Evolutionary conservation across 371 early-diverging fungal genomes (phyloP), one percentile per base, ranked within the genome.

Genomic region (Mucor velutinosus): DNA sequence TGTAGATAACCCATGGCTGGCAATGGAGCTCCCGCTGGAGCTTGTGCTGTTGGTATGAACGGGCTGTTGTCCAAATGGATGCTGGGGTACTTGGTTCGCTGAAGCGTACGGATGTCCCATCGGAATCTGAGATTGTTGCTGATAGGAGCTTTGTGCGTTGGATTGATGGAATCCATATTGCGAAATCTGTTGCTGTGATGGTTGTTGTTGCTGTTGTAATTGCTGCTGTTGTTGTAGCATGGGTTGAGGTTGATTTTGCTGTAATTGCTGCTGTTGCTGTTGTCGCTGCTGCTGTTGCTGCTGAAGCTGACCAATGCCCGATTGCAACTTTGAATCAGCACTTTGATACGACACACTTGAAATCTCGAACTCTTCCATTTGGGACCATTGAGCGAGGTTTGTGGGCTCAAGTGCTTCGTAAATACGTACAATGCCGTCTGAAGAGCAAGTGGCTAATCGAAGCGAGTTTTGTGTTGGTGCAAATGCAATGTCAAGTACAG

Each of bases 381-480:
- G 85, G 7, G 92, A 87, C 97, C 96, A 97, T 64, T 90, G 86
- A 10, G 86, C 75, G 25, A 96, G 72, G 59, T 93, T 93, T 11
- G 92, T 86, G 1, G 92, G 89, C 60, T 96, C 95, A 69, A 90
- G 77, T 1, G 95, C 94, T 77, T 97, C 95, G 72, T 96, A 97
- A 60, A 98, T 91, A 62, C 95, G 85, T 35, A 97, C 87, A 43
- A 85, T 82, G 21, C 97, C 97, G 80, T 98, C 97, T 0, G 95
- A 88, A 15, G 94, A 90, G 49, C 85, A 86, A 1, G 94, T 86
- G 1, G 98, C 98, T 66, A 96, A 75, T 71, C 93, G 86, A 37
- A 94, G 76, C 2, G 93, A 92, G 32, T 87, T 74, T 67, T 89
- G 88, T 57, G 84, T 82, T 12, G 97, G 98, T 23, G 95, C 90